A percentile compares a stretch with the other conserved stretches of the same genome.
phyloP scores from a whole-genome alignment of 1,284 basidiomycete genomes.

The Schizophyllum amplum region DNA sequence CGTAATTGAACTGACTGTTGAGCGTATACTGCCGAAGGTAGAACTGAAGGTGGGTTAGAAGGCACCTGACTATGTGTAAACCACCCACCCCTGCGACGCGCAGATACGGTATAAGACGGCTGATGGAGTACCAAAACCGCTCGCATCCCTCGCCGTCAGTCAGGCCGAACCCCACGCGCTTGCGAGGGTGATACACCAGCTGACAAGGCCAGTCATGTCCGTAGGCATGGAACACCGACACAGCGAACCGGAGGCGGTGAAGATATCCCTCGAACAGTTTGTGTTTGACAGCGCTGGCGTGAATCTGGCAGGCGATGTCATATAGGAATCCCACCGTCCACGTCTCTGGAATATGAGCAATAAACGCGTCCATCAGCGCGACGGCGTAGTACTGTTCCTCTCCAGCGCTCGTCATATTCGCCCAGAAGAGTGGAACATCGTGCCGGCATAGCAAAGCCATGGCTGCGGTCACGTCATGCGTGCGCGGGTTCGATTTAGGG shows the following conservation, averaged over 20 bases:
- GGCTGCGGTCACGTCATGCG: constrained; percentile 23
- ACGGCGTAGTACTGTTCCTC: constrained; percentile 22
- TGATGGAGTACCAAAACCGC: constrained; percentile 23
- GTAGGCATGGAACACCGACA: constrained; percentile 26
- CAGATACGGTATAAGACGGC: constrained; percentile 17
- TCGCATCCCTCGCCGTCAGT: constrained; percentile 29
- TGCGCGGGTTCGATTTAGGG: constrained; percentile 21
- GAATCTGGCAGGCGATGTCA: constrained; percentile 21
- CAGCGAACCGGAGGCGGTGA: constrained; percentile 17
- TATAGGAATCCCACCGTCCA: constrained; percentile 20
- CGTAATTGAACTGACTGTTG: too few species aligned
- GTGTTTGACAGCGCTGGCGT: constrained; percentile 19
- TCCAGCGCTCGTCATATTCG: constrained; percentile 23
- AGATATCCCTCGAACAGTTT: constrained; percentile 16
- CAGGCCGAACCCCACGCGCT: constrained; percentile 21
- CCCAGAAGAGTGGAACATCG: constrained; percentile 21
- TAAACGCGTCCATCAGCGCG: constrained; percentile 18
- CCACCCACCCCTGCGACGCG: constrained; percentile 24
- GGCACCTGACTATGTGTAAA: too few species aligned
- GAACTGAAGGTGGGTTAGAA: too few species aligned
- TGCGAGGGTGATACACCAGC: constrained; percentile 22
- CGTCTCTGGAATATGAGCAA: constrained; percentile 17
- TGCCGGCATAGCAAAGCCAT: constrained; percentile 26
- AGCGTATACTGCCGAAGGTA: too few species aligned
- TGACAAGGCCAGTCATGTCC: constrained; percentile 27